phyloP scores from a whole-genome alignment of 2,329 filamentous ascomycete species.

The Penicillium psychrosexuale region DNA sequence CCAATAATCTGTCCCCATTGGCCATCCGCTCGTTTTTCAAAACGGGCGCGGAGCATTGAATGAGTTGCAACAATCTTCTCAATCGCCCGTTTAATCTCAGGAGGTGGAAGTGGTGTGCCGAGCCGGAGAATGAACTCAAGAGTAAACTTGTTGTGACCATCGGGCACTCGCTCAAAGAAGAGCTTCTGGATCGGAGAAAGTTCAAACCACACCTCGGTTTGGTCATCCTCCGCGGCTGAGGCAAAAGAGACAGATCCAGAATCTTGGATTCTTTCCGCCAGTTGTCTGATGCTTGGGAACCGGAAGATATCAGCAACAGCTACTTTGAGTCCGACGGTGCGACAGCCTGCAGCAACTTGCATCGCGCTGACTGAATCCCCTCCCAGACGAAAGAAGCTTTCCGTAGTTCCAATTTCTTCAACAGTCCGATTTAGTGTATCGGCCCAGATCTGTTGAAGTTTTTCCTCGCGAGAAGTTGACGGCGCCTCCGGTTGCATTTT shows the following conservation, averaged over 20 bases:
- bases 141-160: conserved; percentile 16
- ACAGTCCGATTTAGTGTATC: conserved; percentile 3
- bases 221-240: no score
- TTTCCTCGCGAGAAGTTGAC: conserved; percentile 2
- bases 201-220: background rate
- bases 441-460: conserved; percentile 15
- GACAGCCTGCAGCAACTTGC: conserved; percentile 10
- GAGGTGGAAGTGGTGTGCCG: no score
- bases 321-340: no score
- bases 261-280: no score
- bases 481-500: background rate
- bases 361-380: conserved; percentile 26
- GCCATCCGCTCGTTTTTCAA: background rate
- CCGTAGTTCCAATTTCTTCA: background rate
- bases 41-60: conserved; percentile 15
- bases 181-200: conserved; percentile 15
- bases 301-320: background rate
- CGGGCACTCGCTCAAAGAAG: conserved; percentile 9
- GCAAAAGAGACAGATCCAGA: no score
- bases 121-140: background rate
- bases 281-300: background rate
- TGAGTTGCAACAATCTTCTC: background rate
- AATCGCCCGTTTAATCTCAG: no score
- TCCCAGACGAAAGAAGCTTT: conserved; percentile 3
- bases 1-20: background rate